A percentile compares a stretch with the other conserved stretches of the same genome.
Evolutionary conservation across 306 rosid species (phyloP).

Genomic region (Fragaria nilgerrensis): DNA sequence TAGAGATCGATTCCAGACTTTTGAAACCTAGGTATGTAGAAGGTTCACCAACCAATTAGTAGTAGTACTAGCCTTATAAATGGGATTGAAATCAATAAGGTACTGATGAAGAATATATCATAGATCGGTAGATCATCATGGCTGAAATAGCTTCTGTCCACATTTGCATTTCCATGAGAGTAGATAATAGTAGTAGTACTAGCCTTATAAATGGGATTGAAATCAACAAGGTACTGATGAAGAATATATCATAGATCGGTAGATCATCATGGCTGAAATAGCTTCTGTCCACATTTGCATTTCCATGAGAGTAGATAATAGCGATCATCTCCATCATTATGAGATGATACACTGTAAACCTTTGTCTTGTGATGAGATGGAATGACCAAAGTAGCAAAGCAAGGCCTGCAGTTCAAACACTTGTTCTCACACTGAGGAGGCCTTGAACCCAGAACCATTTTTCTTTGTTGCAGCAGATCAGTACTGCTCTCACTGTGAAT

Average conservation of each 20-base stretch:
- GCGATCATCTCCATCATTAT: slow-evolving; percentile 52
- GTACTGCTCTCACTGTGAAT: slow-evolving; percentile 1
- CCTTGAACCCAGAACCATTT: slow-evolving; percentile 68
- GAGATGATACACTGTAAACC: slow-evolving; percentile 31
- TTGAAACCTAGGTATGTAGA: neutral
- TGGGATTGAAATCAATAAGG: neutral
- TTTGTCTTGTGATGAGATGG: slow-evolving; percentile 56
- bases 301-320: slow-evolving; percentile 86
- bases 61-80: neutral
- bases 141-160: slow-evolving; percentile 68
- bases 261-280: slow-evolving; percentile 57
- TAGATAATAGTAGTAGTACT: slow-evolving; percentile 30
- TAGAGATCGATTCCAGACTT: neutral
- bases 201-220: neutral
- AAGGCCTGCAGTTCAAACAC: slow-evolving; percentile 84
- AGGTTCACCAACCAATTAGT: neutral
- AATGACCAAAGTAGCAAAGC: slow-evolving; percentile 67
- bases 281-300: slow-evolving; percentile 77
- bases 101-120: neutral
- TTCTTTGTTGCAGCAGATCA: slow-evolving; percentile 20
- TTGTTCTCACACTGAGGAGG: slow-evolving; percentile 79
- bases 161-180: slow-evolving; percentile 91
- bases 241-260: neutral
- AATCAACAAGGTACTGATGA: neutral
- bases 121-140: slow-evolving; percentile 29